Evolutionary conservation across 495 filamentous ascomycete species (phyloP).

Genomic region (Umbilicaria muhlenbergii): DNA sequence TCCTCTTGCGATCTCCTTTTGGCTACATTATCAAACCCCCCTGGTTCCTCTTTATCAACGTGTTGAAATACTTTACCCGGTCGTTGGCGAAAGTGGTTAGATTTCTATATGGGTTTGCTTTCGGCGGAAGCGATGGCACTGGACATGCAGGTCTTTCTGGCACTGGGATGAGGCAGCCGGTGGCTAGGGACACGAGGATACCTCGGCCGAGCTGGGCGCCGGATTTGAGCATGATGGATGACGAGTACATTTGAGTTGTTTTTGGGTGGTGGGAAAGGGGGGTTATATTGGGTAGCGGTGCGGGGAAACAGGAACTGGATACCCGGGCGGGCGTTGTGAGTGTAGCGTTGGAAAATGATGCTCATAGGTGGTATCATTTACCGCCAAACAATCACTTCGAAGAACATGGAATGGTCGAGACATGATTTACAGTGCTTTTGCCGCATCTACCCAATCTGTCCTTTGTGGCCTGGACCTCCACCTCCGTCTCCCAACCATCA

Average conservation of each 20-base stretch:
- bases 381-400: too few relatives aligned
- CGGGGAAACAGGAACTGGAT: background rate
- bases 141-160: background rate
- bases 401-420: too few relatives aligned
- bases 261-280: background rate
- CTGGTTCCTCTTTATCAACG: background rate
- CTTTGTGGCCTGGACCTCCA: too few relatives aligned
- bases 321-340: too few relatives aligned
- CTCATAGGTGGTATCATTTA: too few relatives aligned
- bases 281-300: background rate
- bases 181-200: constrained; percentile 6
- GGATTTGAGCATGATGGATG: constrained; percentile 13
- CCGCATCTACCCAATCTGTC: too few relatives aligned
- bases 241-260: constrained; percentile 12
- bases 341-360: too few relatives aligned
- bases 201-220: constrained; percentile 7
- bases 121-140: background rate
- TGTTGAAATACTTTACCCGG: background rate
- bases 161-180: background rate
- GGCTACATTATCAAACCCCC: background rate
- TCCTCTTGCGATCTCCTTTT: constrained; percentile 24
- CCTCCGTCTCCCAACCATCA: too few relatives aligned
- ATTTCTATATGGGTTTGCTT: constrained; percentile 7
- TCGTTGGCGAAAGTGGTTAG: constrained; percentile 1
- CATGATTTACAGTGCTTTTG: too few relatives aligned